Conservation (phyloP, 1,139 yeast genomes). For the Protomyces gravidus region DNA sequence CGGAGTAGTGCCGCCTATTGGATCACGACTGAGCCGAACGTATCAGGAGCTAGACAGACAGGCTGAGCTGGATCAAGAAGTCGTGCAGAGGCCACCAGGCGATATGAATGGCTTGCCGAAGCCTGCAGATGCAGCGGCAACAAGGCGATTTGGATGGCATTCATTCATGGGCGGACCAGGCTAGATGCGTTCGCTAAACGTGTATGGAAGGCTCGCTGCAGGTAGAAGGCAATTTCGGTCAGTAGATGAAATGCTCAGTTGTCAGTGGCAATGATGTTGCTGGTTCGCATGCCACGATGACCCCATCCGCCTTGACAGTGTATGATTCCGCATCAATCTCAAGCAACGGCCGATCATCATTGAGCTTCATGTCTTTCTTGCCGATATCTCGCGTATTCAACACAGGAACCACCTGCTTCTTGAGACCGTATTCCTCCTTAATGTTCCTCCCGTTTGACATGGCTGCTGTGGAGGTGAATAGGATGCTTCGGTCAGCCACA, state of each 20-base stretch:
- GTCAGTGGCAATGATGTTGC: constrained; percentile 28
- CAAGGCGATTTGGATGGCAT: background rate
- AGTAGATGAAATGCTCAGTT: constrained; percentile 24
- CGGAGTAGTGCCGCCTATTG: background rate
- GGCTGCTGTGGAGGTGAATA: constrained; percentile 27
- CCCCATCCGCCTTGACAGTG: constrained; percentile 29
- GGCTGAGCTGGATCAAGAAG: background rate
- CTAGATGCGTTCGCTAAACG: background rate
- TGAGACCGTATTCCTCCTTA: constrained; percentile 23
- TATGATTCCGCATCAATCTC: constrained; percentile 30
- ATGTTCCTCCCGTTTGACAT: constrained; percentile 18
- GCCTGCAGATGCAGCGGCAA: background rate
- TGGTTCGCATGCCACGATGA: constrained; percentile 27
- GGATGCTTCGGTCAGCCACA: constrained; percentile 25
- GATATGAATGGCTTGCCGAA: background rate
- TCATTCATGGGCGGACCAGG: background rate
- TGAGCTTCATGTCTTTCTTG: constrained; percentile 29
- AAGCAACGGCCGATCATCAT: constrained; percentile 26
- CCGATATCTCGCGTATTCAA: constrained; percentile 25
- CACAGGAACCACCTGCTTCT: constrained; percentile 29
- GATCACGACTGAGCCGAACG: background rate
- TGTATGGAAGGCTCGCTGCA: too few species aligned
- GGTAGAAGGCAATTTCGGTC: too few species aligned
- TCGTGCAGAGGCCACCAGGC: too few species aligned
- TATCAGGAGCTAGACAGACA: background rate